These are phyloP conservation scores for Cladorrhinum sp. DNA, from an alignment of 2,329 filamentous ascomycete genomes.

Conservation along the genomic window DNA sequence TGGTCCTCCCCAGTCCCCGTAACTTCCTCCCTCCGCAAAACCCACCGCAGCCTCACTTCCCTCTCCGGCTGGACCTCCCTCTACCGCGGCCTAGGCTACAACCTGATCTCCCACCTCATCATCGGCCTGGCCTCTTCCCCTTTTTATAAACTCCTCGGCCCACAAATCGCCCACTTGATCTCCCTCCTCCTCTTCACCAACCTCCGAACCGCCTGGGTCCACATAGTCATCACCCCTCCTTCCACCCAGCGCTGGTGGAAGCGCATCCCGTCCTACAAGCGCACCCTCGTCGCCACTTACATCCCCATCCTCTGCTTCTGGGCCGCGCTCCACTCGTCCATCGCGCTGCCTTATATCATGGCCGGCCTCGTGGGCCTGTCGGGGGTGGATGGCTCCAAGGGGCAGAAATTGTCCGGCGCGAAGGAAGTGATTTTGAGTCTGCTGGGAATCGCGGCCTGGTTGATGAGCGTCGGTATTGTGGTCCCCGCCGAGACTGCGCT, in stretches of 20 bases:
- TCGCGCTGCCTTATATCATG: constrained; percentile 46
- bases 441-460: constrained; percentile 42
- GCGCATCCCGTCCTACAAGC: constrained; percentile 64
- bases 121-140: constrained; percentile 32
- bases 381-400: constrained; percentile 32
- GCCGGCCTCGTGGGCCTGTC: constrained; percentile 47
- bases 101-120: constrained; percentile 27
- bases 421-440: constrained; percentile 43
- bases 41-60: constrained; percentile 56
- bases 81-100: constrained; percentile 65
- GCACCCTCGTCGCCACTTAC: constrained; percentile 65
- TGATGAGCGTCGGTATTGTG: constrained; percentile 42
- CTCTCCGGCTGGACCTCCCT: constrained; percentile 62
- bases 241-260: constrained; percentile 62
- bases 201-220: constrained; percentile 75
- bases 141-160: constrained; percentile 32
- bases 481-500: constrained; percentile 75
- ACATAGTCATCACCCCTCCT: constrained; percentile 74
- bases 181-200: constrained; percentile 62
- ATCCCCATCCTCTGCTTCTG: constrained; percentile 64
- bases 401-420: constrained; percentile 38
- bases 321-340: constrained; percentile 51
- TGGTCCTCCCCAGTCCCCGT: not conserved
- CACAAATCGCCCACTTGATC: constrained; percentile 45
- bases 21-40: constrained; percentile 21